Evolutionary conservation across 768 basidiomycete genomes (phyloP).

Genomic region (Lactifluus piperatus): DNA sequence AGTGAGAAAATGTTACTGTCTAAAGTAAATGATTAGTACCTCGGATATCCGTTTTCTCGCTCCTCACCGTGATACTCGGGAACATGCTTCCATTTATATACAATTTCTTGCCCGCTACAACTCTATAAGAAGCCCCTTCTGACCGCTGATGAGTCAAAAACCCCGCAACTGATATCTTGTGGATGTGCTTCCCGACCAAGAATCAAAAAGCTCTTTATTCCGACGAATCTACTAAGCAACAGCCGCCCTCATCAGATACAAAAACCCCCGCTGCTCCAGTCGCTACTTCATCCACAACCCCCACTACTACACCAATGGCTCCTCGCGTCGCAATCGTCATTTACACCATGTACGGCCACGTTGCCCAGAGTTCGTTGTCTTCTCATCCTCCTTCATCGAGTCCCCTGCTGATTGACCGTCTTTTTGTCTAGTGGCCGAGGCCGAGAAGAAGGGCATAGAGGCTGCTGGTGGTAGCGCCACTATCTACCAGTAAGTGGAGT

Average conservation of each 20-base stretch:
- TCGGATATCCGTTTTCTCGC: too few species aligned
- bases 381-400: constrained; percentile 5
- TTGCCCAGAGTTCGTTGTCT: constrained; percentile 46
- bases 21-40: too few species aligned
- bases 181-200: constrained; percentile 35
- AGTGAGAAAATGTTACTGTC: background rate
- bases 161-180: background rate
- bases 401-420: constrained; percentile 6
- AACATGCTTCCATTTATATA: background rate
- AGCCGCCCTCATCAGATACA: constrained; percentile 14
- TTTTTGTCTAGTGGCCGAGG: constrained; percentile 47
- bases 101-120: background rate
- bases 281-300: background rate
- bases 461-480: constrained; percentile 35
- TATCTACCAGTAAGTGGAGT: constrained; percentile 40
- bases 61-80: background rate
- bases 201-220: constrained; percentile 30
- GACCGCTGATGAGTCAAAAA: background rate
- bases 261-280: constrained; percentile 13
- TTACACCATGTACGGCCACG: constrained; percentile 69
- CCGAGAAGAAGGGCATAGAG: constrained; percentile 35
- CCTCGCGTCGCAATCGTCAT: constrained; percentile 63
- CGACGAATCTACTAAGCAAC: constrained; percentile 22
- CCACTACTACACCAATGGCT: constrained; percentile 16
- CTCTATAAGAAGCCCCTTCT: constrained; percentile 7